A percentile compares a stretch with the other conserved stretches of the same genome.
Conservation (phyloP, 495 filamentous ascomycete genomes). For the Eremomyces bilateralis region DNA sequence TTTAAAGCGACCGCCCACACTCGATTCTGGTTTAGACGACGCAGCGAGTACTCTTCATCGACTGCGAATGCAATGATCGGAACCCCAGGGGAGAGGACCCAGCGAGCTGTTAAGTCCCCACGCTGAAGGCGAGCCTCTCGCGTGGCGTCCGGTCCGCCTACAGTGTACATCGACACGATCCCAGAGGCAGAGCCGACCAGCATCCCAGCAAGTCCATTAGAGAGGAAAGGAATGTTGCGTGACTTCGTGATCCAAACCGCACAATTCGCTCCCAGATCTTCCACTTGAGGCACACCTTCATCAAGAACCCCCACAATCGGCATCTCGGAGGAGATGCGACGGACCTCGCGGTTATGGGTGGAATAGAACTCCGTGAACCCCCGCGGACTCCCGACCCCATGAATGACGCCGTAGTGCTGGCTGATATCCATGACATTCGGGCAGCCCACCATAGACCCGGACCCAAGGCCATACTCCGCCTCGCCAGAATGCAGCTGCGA, state of each 20-base stretch:
- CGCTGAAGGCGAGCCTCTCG: constrained; percentile 42
- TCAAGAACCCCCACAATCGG: constrained; percentile 27
- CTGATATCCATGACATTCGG: constrained; percentile 82
- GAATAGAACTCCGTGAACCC: constrained; percentile 59
- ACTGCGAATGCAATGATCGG: constrained; percentile 73
- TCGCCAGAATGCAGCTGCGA: constrained; percentile 51
- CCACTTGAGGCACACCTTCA: constrained; percentile 51
- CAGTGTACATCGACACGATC: constrained; percentile 60
- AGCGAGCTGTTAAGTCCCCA: constrained; percentile 63
- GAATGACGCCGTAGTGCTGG: constrained; percentile 60
- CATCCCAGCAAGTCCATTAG: constrained; percentile 60
- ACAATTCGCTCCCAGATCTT: constrained; percentile 40
- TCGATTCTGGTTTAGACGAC: constrained; percentile 42
- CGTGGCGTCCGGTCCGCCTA: constrained; percentile 40
- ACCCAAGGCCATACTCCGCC: constrained; percentile 52
- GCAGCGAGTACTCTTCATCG: constrained; percentile 54
- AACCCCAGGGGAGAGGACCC: constrained; percentile 79
- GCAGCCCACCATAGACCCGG: constrained; percentile 49
- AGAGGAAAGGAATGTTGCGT: constrained; percentile 40
- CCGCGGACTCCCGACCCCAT: constrained; percentile 64
- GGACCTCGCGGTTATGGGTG: constrained; percentile 5
- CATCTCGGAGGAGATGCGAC: constrained; percentile 33
- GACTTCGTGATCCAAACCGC: constrained; percentile 88
- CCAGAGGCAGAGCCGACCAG: constrained; percentile 69
- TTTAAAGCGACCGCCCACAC: constrained; percentile 80